phyloP scores from a whole-genome alignment of 2,329 filamentous ascomycete species.

The Nemania sp. region DNA sequence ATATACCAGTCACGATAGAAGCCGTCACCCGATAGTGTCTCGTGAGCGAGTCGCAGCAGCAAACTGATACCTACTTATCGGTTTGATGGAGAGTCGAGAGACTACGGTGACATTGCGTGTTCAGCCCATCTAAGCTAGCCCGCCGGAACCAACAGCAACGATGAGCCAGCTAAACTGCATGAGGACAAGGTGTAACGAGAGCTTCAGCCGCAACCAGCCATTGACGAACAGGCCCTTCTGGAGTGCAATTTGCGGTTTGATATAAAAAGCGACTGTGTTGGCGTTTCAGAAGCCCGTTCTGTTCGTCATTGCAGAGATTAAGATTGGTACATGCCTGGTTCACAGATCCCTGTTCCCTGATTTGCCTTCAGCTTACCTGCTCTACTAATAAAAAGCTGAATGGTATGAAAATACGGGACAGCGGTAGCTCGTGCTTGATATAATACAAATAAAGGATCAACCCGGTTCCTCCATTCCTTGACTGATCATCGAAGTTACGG shows the following conservation, averaged over 20 bases:
- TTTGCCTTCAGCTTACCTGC: slow-evolving; percentile 1
- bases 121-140: slow-evolving; percentile 15
- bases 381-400: slow-evolving; percentile 12
- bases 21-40: too few relatives aligned
- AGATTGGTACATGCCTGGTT: background rate
- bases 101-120: slow-evolving; percentile 13
- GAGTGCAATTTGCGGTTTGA: slow-evolving; percentile 5
- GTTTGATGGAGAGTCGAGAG: background rate
- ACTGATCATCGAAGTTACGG: background rate
- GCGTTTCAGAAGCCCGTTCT: background rate
- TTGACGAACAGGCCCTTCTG: slow-evolving; percentile 3
- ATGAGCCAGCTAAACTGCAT: slow-evolving; percentile 10
- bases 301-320: background rate
- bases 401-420: slow-evolving; percentile 6
- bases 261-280: slow-evolving; percentile 13
- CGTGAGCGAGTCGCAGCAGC: too few relatives aligned
- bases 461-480: background rate
- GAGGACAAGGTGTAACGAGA: background rate
- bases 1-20: background rate
- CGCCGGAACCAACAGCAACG: background rate
- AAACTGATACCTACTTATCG: background rate
- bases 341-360: background rate
- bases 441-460: slow-evolving; percentile 1
- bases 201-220: slow-evolving; percentile 22
- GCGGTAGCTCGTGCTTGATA: background rate